A percentile compares a stretch with the other conserved stretches of the same genome.
Evolutionary conservation across 257 asterid genomes (phyloP).

Genomic region (Solanum microdontum): DNA sequence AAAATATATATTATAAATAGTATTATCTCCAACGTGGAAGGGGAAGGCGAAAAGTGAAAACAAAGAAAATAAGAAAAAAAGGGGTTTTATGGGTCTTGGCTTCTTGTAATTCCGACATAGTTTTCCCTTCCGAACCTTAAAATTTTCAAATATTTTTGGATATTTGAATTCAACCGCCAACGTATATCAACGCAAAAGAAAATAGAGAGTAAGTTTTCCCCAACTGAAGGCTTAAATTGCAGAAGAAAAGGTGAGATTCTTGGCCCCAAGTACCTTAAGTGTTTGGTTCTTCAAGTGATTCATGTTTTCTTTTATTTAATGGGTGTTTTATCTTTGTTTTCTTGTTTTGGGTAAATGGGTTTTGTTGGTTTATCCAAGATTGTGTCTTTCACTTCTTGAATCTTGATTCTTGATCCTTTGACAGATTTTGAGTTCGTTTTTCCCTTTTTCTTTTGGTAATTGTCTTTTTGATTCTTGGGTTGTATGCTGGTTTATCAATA

Average conservation of each 20-base stretch:
- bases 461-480: not conserved
- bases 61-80: not conserved
- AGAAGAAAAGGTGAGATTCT: not conserved
- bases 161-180: not conserved
- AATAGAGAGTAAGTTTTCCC: not conserved
- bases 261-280: not conserved
- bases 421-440: not conserved
- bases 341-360: not conserved
- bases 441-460: not conserved
- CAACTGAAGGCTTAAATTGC: not conserved
- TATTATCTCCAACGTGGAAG: not conserved
- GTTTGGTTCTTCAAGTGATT: not conserved
- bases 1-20: not conserved
- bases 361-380: not conserved
- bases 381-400: not conserved
- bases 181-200: not conserved
- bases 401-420: not conserved
- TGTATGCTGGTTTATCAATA: not conserved
- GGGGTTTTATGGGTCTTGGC: not conserved
- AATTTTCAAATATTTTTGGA: not conserved
- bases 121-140: not conserved
- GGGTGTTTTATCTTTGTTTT: not conserved
- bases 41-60: not conserved
- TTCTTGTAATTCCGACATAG: not conserved
- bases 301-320: not conserved